Base-by-base conservation (phyloP, 139 green algal genomes). In the Haematococcus sp. region DNA sequence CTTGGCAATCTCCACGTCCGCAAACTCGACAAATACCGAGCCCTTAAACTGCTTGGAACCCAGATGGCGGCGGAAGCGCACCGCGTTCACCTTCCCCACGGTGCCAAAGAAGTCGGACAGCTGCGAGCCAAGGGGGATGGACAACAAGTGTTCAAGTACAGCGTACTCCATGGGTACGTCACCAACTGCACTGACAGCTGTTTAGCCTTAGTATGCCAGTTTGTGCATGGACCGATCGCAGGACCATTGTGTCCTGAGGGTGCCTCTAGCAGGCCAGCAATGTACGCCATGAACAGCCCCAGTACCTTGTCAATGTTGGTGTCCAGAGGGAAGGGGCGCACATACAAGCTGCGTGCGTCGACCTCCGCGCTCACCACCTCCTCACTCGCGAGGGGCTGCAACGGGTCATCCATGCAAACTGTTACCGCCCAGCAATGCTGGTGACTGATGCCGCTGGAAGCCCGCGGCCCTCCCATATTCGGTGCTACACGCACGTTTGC, bases 21-120 rank as follows among this genome's bases (percentile, higher is more conserved):
- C 71, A 80, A 94, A 92, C 85, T 88, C 93, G 16, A 95, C 83
- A 77, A 97, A 97, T 4, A 93, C 80, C 4, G 68, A 80, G 44
- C 93, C 93, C 70, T 88, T 91, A 84, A 97, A 97, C 52, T 89
- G 84, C 77, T 95, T 97, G 82, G 51, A 78, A 33, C 23, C 44
- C 19, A 83, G 3, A 79, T 95, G 90, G 66, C 92, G 88, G 4
- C 93, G 85, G 86, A 97, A 78, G 69, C 90, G 86, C 65, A 97
- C 85, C 69, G 76, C 85, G 54, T 87, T 89, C 4, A 93, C 82
- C 28, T 74, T 30, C 1, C 46, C 74, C 32, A 80, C 25, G 35
- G 22, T 16, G 16, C 22, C 25, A 70, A 95, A 93, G 76, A 91
- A 92, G n/a, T 75, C 81, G 16, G 63, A 68, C 20, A 83, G 31